A percentile compares a stretch with the other conserved stretches of the same genome.
Evolutionary conservation across 1,284 basidiomycete genomes (phyloP).

Genomic region (Wallemia ichthyophaga): DNA sequence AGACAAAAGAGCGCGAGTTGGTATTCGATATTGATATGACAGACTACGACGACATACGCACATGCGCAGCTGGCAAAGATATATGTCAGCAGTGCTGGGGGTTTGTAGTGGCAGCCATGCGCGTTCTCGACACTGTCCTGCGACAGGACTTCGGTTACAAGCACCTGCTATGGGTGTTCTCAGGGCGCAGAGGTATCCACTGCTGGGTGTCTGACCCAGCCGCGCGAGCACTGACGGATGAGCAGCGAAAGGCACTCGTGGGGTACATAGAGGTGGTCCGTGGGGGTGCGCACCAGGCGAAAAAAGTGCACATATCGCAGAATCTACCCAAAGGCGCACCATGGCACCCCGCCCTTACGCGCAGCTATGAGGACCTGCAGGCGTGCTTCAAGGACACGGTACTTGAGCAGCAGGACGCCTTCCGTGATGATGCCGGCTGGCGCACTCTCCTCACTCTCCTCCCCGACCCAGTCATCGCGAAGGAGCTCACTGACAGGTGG

Average conservation of each 20-base stretch:
- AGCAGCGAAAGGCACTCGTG: slow-evolving; percentile 60
- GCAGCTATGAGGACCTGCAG: not conserved
- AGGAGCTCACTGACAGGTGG: slow-evolving; percentile 5
- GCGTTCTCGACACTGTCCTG: slow-evolving; percentile 49
- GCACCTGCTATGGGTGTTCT: slow-evolving; percentile 86
- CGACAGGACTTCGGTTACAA: slow-evolving; percentile 46
- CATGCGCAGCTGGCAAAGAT: slow-evolving; percentile 69
- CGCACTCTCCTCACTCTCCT: not conserved
- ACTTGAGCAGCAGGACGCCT: slow-evolving; percentile 62
- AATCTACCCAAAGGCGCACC: slow-evolving; percentile 25
- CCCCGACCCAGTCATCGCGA: slow-evolving; percentile 16
- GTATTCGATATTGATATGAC: slow-evolving; percentile 99
- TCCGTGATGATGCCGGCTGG: slow-evolving; percentile 36
- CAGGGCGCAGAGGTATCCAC: slow-evolving; percentile 90
- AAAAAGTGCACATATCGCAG: slow-evolving; percentile 40
- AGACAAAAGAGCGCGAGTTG: slow-evolving; percentile 58
- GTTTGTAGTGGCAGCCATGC: slow-evolving; percentile 76
- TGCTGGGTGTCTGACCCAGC: slow-evolving; percentile 81
- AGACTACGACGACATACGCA: slow-evolving; percentile 86
- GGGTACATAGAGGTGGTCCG: slow-evolving; percentile 63
- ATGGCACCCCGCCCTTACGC: not conserved
- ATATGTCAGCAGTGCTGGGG: slow-evolving; percentile 87
- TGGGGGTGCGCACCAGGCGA: slow-evolving; percentile 48
- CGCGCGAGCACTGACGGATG: slow-evolving; percentile 68
- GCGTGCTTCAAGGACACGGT: slow-evolving; percentile 15